Evolutionary conservation across 805 yeast species (phyloP), one percentile per base, ranked within the genome.

Genomic region (Starmerella floricola): DNA sequence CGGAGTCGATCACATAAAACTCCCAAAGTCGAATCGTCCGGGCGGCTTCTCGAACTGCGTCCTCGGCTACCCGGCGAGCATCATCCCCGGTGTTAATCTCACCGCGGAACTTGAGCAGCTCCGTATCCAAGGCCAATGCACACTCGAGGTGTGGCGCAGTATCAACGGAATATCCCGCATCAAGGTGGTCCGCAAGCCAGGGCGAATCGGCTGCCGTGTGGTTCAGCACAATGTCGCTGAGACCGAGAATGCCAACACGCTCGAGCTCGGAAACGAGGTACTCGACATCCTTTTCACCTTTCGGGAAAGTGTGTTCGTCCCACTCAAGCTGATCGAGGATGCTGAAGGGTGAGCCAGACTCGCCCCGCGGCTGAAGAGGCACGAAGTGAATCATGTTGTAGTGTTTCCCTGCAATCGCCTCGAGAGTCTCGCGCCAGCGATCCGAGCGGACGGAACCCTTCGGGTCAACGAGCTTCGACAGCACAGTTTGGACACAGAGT

Each of bases 361-460:
- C 79, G 27, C 98, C 98, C 42, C 97, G 70, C 49, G 77, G 64
- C 62, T 88, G 95, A 52, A 88, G 67, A 0, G 98, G 98, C 5
- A 96, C 87, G 60, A 88, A 88, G 65, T 88, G 98, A 34, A 91
- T 67, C 95, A 88, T 84, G 61, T 91, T 91, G 65, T 88, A 88
- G 17, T 91, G 87, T 61, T 91, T 91, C 8, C 62, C 58, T 13
- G 78, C 62, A 34, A 88, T 71, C 35, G 72, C 71, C 1, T 60
- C 58, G 45, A 88, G 81, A 43, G 81, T 64, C 1, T 62, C 58
- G 43, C 74, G 73, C 97, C 97, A 88, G 12, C 72, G 61, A n/a
- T 24, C 17, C 4, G 47, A 34, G 12, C 45, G 37, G 2, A 59
- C 57, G 20, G 20, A 31, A 27, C 68, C 58, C 2, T 74, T 70